Evolutionary conservation across 2,329 filamentous ascomycete species (phyloP).

Genomic region (Cercospora janseana): DNA sequence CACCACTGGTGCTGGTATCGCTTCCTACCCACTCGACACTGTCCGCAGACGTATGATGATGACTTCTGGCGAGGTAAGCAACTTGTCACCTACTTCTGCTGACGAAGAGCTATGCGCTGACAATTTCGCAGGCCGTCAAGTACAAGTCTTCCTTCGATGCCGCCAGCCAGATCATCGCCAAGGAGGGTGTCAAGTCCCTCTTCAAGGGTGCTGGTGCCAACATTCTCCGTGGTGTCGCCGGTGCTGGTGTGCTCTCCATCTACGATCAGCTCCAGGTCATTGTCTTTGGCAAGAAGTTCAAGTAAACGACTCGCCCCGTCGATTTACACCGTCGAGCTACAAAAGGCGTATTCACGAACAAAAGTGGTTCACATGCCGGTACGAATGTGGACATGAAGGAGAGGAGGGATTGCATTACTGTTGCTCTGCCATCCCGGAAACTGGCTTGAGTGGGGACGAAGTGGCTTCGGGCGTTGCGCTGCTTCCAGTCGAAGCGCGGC

Average conservation of each 20-base stretch:
- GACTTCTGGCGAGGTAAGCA: conserved; percentile 71
- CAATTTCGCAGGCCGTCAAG: conserved; percentile 84
- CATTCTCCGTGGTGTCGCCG: conserved; percentile 99
- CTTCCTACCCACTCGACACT: conserved; percentile 99
- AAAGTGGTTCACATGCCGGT: conserved; percentile 34
- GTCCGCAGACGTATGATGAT: conserved; percentile 99
- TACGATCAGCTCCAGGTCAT: conserved; percentile 99
- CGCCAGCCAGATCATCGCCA: conserved; percentile 92
- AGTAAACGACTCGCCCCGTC: conserved; percentile 45
- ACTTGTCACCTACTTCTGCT: neutral
- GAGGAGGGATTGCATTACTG: conserved; percentile 18
- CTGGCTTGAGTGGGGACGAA: conserved; percentile 24
- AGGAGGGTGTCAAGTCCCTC: conserved; percentile 97
- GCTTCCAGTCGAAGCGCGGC: conserved; percentile 26
- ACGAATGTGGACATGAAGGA: conserved; percentile 33
- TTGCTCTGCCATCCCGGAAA: conserved; percentile 26
- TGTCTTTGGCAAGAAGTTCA: conserved; percentile 99
- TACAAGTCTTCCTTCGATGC: conserved; percentile 97
- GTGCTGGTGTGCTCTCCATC: conserved; percentile 99
- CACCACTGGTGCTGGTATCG: conserved; percentile 99
- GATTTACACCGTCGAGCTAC: conserved; percentile 14
- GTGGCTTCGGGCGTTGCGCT: conserved; percentile 24
- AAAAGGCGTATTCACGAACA: conserved; percentile 19
- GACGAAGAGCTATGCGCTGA: neutral
- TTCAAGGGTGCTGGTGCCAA: conserved; percentile 99